phyloP scores from a whole-genome alignment of 1,139 yeast species.

The Taphrina deformans region DNA sequence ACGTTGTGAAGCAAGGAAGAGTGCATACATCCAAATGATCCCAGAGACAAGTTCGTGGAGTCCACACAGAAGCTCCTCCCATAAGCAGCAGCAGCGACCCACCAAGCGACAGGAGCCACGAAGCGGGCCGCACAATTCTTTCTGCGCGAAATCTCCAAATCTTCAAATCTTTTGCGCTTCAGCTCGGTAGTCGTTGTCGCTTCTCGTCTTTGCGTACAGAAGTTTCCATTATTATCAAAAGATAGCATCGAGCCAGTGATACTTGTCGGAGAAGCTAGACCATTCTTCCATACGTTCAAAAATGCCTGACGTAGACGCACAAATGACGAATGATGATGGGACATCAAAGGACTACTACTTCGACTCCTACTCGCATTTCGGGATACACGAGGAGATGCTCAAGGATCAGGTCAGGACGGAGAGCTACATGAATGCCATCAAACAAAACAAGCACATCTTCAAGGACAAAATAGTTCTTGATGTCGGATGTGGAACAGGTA shows the following conservation, averaged over 20 bases:
- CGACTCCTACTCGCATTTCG: constrained; percentile 58
- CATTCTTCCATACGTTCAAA: background rate
- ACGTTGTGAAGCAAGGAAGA: no score
- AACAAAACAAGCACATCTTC: constrained; percentile 55
- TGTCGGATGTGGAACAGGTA: constrained; percentile 62
- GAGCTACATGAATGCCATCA: constrained; percentile 57
- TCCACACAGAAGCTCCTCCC: background rate
- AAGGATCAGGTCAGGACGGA: constrained; percentile 58
- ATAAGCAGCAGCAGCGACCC: background rate
- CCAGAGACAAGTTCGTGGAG: background rate
- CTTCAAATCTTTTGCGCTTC: background rate
- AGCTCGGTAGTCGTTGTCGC: no score
- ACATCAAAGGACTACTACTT: constrained; percentile 49
- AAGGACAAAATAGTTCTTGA: constrained; percentile 57
- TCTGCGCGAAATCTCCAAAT: background rate
- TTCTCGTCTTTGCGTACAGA: no score
- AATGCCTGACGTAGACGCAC: constrained; percentile 2
- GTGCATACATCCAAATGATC: no score
- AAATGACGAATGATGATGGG: constrained; percentile 27
- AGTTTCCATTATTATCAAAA: no score
- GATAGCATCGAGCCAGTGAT: no score
- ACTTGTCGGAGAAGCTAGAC: no score
- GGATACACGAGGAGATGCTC: constrained; percentile 61
- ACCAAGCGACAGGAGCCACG: background rate
- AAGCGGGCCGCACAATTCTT: background rate